Evolutionary conservation across 495 filamentous ascomycete genomes (phyloP).

Genomic region (Amphirosellinia nigrospora): DNA sequence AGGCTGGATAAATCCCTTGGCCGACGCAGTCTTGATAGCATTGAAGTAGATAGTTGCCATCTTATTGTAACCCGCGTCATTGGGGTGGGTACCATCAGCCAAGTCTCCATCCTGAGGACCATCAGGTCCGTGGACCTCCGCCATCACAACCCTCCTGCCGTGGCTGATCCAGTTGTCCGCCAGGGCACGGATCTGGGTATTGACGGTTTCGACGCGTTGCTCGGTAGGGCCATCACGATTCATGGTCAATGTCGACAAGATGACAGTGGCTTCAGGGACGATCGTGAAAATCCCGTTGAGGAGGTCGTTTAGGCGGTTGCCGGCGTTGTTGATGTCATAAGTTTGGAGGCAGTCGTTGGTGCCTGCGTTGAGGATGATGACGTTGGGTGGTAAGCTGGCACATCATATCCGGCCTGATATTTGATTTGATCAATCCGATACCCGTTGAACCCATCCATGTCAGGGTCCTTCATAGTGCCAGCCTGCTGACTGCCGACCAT

Average conservation of each 20-base stretch:
- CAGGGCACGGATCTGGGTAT: neutral
- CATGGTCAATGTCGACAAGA: neutral
- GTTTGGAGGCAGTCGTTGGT: neutral
- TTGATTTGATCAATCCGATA: neutral
- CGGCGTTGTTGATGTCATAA: neutral
- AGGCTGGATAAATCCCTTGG: neutral
- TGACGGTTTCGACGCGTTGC: neutral
- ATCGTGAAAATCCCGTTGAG: neutral
- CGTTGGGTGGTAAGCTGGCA: neutral
- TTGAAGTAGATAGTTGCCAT: slow-evolving; percentile 61
- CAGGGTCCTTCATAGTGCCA: neutral
- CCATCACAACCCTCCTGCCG: slow-evolving; percentile 49
- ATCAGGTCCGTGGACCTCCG: slow-evolving; percentile 52
- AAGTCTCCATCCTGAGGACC: slow-evolving; percentile 45
- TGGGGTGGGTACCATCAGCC: slow-evolving; percentile 57
- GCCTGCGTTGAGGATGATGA: slow-evolving; percentile 1
- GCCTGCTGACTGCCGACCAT: neutral
- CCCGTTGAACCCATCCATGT: neutral
- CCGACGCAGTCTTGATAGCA: slow-evolving; percentile 42
- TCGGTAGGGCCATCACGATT: neutral
- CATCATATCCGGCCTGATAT: neutral
- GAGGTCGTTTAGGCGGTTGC: neutral
- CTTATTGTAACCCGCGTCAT: slow-evolving; percentile 54
- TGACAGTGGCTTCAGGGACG: neutral
- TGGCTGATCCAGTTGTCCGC: neutral